phyloP scores from a whole-genome alignment of 257 asterid species.

The Fraxinus pennsylvanica region DNA sequence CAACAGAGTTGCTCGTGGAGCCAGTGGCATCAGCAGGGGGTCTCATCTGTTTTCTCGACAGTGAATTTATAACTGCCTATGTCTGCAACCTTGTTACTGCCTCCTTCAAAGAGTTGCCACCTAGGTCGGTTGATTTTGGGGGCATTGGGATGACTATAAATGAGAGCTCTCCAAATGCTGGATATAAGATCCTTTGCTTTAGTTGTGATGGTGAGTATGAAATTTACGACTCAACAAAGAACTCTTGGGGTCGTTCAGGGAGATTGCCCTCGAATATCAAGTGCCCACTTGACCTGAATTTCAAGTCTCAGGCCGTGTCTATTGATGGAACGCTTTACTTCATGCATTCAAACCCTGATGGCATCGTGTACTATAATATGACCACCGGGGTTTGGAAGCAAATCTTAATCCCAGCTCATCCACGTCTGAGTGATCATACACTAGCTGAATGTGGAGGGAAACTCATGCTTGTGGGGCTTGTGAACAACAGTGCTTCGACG shows the following conservation, averaged over 20 bases:
- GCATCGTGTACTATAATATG: constrained; percentile 68
- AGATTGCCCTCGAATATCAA: constrained; percentile 56
- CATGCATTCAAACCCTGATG: constrained; percentile 85
- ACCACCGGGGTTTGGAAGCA: constrained; percentile 67
- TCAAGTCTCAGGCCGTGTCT: constrained; percentile 73
- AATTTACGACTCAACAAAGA: constrained; percentile 59
- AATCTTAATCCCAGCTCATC: constrained; percentile 62
- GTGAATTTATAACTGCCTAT: constrained; percentile 64
- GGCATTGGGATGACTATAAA: constrained; percentile 80
- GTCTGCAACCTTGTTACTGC: constrained; percentile 84
- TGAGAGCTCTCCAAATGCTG: constrained; percentile 39
- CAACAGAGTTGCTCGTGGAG: constrained; percentile 58
- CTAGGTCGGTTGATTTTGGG: constrained; percentile 47
- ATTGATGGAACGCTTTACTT: constrained; percentile 59
- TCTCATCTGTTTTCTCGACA: constrained; percentile 84
- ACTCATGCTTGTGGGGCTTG: constrained; percentile 87
- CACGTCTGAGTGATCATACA: constrained; percentile 60
- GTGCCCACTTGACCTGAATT: constrained; percentile 76
- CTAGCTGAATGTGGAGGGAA: constrained; percentile 79
- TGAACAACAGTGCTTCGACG: constrained; percentile 72
- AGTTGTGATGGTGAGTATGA: constrained; percentile 79
- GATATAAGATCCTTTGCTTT: constrained; percentile 22
- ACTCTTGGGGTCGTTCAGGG: constrained; percentile 67
- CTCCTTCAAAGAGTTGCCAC: constrained; percentile 79
- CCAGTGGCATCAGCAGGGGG: constrained; percentile 98